Conservation (phyloP, 75 land plant species). For the Ceratopteris richardii region DNA sequence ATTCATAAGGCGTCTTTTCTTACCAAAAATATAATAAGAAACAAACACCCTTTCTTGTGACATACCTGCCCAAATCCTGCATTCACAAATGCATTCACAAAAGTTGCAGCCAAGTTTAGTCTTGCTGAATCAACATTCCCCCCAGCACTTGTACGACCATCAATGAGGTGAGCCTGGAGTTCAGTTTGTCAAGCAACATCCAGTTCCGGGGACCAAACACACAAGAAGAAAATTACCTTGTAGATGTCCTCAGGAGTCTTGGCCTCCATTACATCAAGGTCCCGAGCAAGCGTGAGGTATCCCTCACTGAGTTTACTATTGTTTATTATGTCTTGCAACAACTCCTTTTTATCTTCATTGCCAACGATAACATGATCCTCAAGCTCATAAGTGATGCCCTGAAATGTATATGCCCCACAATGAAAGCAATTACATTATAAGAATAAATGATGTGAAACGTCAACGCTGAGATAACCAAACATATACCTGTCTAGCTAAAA, state of each 20-base stretch:
- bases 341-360: constrained; percentile 64
- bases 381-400: constrained; percentile 64
- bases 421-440: not conserved
- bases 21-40: not conserved
- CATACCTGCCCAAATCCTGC: constrained; percentile 96
- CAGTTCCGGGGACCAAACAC: too few species aligned
- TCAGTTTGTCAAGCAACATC: too few species aligned
- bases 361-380: constrained; percentile 50
- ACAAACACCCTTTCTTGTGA: not conserved
- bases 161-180: constrained; percentile 81
- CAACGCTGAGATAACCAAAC: too few species aligned
- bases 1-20: not conserved
- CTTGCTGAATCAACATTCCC: constrained; percentile 93
- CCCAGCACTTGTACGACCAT: constrained; percentile 92
- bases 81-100: constrained; percentile 99
- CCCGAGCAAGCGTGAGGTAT: constrained; percentile 87
- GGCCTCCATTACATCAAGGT: constrained; percentile 98
- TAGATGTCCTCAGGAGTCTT: constrained; percentile 97
- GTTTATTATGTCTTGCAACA: constrained; percentile 70
- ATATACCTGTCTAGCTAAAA: constrained; percentile 78
- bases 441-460: not conserved
- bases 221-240: constrained; percentile 39
- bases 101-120: constrained; percentile 95
- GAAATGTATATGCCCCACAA: constrained; percentile 7
- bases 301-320: constrained; percentile 86